Conservation (phyloP, 2,329 filamentous ascomycete genomes). For the Gaeumannomyces tritici region DNA sequence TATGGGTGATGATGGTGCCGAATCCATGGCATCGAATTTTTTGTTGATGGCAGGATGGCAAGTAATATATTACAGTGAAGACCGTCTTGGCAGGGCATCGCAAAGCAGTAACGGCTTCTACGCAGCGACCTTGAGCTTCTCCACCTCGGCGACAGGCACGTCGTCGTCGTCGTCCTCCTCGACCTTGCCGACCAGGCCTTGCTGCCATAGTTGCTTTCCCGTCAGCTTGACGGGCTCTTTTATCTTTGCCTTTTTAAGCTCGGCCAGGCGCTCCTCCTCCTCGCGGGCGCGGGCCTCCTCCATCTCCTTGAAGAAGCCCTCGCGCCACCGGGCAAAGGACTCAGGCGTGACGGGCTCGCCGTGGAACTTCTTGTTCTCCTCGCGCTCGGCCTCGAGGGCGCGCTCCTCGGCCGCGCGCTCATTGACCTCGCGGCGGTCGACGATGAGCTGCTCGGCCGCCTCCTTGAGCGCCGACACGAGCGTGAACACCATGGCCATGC, state of each 20-base stretch:
- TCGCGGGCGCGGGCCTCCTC: conserved; percentile 58
- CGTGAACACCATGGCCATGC: conserved; percentile 97
- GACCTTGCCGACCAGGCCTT: conserved; percentile 56
- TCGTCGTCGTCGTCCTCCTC: conserved; percentile 59
- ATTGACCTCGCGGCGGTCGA: conserved; percentile 58
- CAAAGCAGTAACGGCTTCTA: neutral
- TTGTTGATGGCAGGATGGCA: neutral
- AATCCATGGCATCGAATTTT: neutral
- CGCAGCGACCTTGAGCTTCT: conserved; percentile 61
- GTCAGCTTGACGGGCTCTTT: conserved; percentile 69
- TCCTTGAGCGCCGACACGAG: conserved; percentile 84
- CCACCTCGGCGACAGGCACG: conserved; percentile 55
- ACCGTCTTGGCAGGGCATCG: neutral
- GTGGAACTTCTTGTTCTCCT: conserved; percentile 95
- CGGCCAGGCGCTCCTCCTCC: conserved; percentile 71
- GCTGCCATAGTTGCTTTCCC: conserved; percentile 71
- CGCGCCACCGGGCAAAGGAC: conserved; percentile 75
- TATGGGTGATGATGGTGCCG: neutral
- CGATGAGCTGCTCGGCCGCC: conserved; percentile 74
- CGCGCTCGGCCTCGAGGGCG: conserved; percentile 57
- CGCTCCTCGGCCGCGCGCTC: conserved; percentile 48
- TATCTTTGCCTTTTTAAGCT: conserved; percentile 67
- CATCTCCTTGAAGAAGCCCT: conserved; percentile 70
- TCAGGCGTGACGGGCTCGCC: conserved; percentile 82
- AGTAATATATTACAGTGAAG: neutral